Evolutionary conservation across 2,329 filamentous ascomycete genomes (phyloP).

Genomic region (Alternaria sp.): DNA sequence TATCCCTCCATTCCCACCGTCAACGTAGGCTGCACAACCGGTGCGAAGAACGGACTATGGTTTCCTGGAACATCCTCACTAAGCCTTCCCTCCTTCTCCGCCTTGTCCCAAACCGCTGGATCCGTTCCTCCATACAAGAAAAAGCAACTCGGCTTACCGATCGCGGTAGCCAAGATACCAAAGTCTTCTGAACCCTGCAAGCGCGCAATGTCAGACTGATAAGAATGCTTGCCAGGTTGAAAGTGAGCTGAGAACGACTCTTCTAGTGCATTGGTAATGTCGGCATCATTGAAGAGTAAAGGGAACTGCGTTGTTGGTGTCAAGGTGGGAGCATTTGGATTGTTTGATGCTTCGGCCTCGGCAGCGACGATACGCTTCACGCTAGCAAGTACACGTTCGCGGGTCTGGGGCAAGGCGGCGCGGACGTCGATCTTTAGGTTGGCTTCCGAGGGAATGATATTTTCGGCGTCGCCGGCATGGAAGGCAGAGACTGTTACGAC

Average conservation of each 20-base stretch:
- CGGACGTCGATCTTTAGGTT: constrained; percentile 66
- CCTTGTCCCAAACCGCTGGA: constrained; percentile 60
- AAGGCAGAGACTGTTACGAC: constrained; percentile 68
- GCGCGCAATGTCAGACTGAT: constrained; percentile 53
- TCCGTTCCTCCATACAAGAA: constrained; percentile 67
- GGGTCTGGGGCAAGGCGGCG: constrained; percentile 56
- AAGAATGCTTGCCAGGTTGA: constrained; percentile 32
- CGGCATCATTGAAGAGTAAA: constrained; percentile 62
- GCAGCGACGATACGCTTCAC: constrained; percentile 64
- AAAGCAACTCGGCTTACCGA: constrained; percentile 62
- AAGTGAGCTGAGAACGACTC: constrained; percentile 60
- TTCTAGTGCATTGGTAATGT: constrained; percentile 55
- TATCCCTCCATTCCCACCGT: constrained; percentile 61
- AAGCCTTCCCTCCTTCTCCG: constrained; percentile 56
- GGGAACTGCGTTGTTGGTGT: constrained; percentile 55
- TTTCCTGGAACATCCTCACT: constrained; percentile 64
- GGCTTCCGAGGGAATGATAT: constrained; percentile 66
- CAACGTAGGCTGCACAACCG: constrained; percentile 67
- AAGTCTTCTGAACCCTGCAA: constrained; percentile 67
- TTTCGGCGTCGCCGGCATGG: constrained; percentile 68
- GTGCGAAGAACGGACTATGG: constrained; percentile 68
- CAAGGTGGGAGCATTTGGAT: constrained; percentile 56
- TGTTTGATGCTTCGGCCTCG: constrained; percentile 62
- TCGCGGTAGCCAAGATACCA: constrained; percentile 61
- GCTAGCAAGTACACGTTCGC: constrained; percentile 58